Base-by-base conservation (phyloP, 1,284 basidiomycete species). In the Ganoderma boninense region DNA sequence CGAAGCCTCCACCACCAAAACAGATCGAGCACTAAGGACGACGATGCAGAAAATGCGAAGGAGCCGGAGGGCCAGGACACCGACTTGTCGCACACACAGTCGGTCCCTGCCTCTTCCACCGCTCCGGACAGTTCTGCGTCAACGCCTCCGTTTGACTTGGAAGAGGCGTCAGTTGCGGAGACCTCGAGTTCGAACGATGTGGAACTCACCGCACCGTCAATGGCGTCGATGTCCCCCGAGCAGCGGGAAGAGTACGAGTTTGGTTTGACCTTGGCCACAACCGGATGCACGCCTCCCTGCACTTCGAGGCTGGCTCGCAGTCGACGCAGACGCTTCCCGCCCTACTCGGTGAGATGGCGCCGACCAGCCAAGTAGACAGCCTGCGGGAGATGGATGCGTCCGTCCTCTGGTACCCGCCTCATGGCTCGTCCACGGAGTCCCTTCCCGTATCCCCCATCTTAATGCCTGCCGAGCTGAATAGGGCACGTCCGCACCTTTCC, bases 351-450 rank as follows among this genome's bases (percentile, higher is more conserved):
- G 70, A 71, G 38, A 73, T 78, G 64, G 74, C 61, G 67, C 67
- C 66, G 38, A 69, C 75, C 56, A 54, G 44, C 35, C 69, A 65
- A 10, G 62, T 65, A 35, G 77, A 77, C 54, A 80, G 78, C 67
- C 73, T 78, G 0, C 61, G 67, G 18, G 81, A 82, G 60, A 80
- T 84, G 78, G 81, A 95, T 78, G 87, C 87, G 0, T 90, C 89
- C 14, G 93, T 94, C 66, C 83, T 91, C 70, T 85, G 82, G 23
- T 92, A 94, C 80, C 91, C 90, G 20, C 87, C 92, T 61, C 90
- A 93, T 16, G 90, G 86, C 52, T 87, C 88, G 70, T 91, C 89
- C 44, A 93, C 92, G 18, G 92, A 92, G 77, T 90, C 87, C 44
- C 82, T 91, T 20, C 90, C 89, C 11, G 75, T 77, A 10, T 77